Base-by-base conservation (phyloP, 2,329 filamentous ascomycete genomes). In the Hypoxylon sp. region DNA sequence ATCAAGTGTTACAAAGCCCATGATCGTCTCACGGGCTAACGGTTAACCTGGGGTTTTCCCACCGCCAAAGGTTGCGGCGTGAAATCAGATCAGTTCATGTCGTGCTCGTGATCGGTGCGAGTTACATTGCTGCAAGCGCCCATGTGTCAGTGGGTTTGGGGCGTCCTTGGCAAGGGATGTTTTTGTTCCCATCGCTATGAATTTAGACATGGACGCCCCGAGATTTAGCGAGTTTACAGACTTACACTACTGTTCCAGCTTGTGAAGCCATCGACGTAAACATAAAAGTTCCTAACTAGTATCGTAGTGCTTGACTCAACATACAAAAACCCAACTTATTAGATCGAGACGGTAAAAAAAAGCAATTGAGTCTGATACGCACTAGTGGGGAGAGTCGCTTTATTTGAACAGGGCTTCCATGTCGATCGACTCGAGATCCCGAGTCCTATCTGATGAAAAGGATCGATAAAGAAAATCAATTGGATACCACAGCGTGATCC, bases 71-170 rank as follows among this genome's bases (percentile, higher is more conserved):
- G 43, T 19, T 23, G 41, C 48, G 13, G 36, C 48, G 19, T 43
- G 49, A 41, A 63, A 28, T 51, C 49, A 61, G 68, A 65, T 68
- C 68, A 70, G 57, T 70, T 67, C 68, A 70, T 70, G 68, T 65
- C 55, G 68, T 70, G 68, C 60, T 61, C 63, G 49, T 66, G 63
- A 67, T 62, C 60, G 53, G 65, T 64, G 65, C 50, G 45, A 56
- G 59, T 50, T 65, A 60, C 60, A 32, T 23, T 63, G 55, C 68
- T 70, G 68, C 65, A 67, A 60, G 65, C 66, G 63, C 63, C 68
- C 68, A 70, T 70, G 62, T 68, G 68, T 70, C 68, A 70, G 57
- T 56, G 57, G 51, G 38, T 43, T 50, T 61, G 52, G 49, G 46
- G 60, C 51, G 56, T 46, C 41, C 68, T 70, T 70, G 68, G 68